Evolutionary conservation across 345 rosid species (phyloP).

Genomic region (Brassica napus): Da-Ae NC_063450.1:53324501-53325000

Average conservation of each 20-base stretch:
- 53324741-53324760: conserved; percentile 75
- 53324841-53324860: conserved; percentile 4
- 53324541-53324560: conserved; percentile 69
- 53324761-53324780: conserved; percentile 52
- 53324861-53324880: neutral
- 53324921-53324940: no score
- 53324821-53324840: conserved; percentile 49
- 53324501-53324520: conserved; percentile 78
- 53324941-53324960: neutral
- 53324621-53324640: neutral
- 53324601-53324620: neutral
- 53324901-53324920: no score
- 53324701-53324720: conserved; percentile 76
- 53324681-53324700: conserved; percentile 74
- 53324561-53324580: conserved; percentile 83
- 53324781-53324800: conserved; percentile 36
- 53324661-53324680: conserved; percentile 81
- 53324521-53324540: conserved; percentile 68
- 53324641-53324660: conserved; percentile 19
- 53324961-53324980: neutral
- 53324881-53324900: neutral
- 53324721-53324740: conserved; percentile 67
- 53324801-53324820: conserved; percentile 50
- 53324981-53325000: neutral
- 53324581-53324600: conserved; percentile 34